These are phyloP conservation scores for Diplodia mutila DNA, from an alignment of 2,329 filamentous ascomycete species.

Conservation along the genomic window DNA sequence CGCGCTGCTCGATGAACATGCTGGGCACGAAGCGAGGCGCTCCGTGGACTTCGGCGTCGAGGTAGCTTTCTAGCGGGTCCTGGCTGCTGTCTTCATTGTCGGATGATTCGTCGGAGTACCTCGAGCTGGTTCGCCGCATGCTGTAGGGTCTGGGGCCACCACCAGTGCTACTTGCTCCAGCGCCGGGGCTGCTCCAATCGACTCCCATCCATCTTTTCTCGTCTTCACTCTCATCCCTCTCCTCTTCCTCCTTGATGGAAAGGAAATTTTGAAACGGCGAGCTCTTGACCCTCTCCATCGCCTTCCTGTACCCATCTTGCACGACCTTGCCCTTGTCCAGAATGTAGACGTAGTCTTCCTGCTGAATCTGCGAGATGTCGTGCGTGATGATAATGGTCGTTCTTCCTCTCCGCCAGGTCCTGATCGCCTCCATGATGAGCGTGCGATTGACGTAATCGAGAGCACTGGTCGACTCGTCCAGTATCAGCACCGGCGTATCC, in stretches of 20 bases:
- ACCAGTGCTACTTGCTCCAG: not conserved
- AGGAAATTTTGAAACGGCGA: constrained; percentile 53
- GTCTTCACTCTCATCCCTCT: not conserved
- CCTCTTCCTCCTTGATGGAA: constrained; percentile 7
- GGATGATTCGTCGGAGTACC: constrained; percentile 5
- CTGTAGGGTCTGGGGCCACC: not conserved
- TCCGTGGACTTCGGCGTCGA: not conserved
- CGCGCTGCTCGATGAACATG: constrained; percentile 22
- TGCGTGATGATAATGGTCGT: constrained; percentile 95
- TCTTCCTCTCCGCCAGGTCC: constrained; percentile 75
- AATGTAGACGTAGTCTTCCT: constrained; percentile 78
- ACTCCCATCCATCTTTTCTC: not conserved
- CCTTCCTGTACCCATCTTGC: constrained; percentile 67
- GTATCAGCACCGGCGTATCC: constrained; percentile 77
- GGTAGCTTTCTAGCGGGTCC: constrained; percentile 16
- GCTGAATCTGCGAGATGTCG: constrained; percentile 74
- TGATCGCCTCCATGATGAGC: constrained; percentile 73
- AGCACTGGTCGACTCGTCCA: constrained; percentile 88
- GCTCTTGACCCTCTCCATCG: constrained; percentile 53
- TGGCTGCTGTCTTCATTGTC: not conserved
- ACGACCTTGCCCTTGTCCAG: constrained; percentile 71
- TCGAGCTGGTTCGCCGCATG: not conserved
- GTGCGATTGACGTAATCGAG: constrained; percentile 73
- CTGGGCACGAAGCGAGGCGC: constrained; percentile 16
- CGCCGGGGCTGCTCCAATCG: not conserved